Percentiles rank a stretch among this genome's conserved stretches.
Conservation (phyloP, 2,329 filamentous ascomycete genomes). For the Drechslerella coelobrocha region DNA sequence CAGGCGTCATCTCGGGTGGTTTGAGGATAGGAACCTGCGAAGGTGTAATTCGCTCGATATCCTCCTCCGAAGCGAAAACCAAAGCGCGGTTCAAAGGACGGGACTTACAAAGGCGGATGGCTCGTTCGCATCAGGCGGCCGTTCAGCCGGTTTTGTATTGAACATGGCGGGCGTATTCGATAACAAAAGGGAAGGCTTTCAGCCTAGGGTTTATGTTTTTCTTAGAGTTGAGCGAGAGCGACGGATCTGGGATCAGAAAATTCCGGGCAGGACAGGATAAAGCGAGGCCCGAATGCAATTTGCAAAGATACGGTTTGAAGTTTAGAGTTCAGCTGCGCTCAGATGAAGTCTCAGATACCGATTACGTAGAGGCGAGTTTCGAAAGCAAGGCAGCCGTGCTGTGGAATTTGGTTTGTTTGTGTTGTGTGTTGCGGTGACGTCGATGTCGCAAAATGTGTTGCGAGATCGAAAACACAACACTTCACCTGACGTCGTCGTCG, state of each 20-base stretch:
- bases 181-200: background rate
- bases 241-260: background rate
- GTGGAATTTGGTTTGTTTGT: background rate
- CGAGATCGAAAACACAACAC: background rate
- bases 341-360: background rate
- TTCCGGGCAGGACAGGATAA: too few species aligned
- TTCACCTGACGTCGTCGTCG: too few species aligned
- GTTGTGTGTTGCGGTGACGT: constrained; percentile 6
- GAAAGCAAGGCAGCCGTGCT: too few species aligned
- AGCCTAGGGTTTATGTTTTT: background rate
- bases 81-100: too few species aligned
- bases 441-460: too few species aligned
- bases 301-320: too few species aligned
- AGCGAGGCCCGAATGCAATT: too few species aligned
- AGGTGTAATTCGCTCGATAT: too few species aligned
- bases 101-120: constrained; percentile 29
- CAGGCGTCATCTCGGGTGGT: background rate
- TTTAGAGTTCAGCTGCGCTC: background rate
- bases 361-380: constrained; percentile 4
- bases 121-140: constrained; percentile 38
- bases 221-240: too few species aligned
- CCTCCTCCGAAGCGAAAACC: too few species aligned
- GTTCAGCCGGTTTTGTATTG: constrained; percentile 37
- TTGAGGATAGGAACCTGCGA: too few species aligned
- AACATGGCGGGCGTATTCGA: constrained; percentile 25